Evolutionary conservation across 2,329 filamentous ascomycete species (phyloP).

Genomic region (Fusarium avenaceum): DNA sequence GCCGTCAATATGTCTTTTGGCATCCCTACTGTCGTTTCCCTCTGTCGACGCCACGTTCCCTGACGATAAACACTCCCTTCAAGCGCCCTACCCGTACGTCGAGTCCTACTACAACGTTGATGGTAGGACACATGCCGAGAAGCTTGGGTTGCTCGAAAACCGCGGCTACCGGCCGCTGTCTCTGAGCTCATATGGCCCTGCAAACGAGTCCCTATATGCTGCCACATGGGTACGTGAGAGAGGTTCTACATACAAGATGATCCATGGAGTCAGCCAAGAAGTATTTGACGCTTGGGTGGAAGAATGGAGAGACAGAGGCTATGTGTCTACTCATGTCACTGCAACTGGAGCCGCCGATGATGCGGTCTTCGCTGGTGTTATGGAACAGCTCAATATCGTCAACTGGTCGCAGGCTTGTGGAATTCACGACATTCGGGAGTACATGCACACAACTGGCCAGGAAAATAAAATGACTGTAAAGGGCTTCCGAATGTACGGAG

Average conservation of each 20-base stretch:
- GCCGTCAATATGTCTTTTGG: slow-evolving; percentile 12
- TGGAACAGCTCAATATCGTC: slow-evolving; percentile 12
- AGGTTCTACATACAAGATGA: slow-evolving; percentile 7
- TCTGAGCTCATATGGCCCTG: slow-evolving; percentile 30
- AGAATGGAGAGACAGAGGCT: slow-evolving; percentile 8
- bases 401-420: slow-evolving; percentile 33
- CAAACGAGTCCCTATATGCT: slow-evolving; percentile 27
- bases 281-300: slow-evolving; percentile 30
- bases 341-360: slow-evolving; percentile 24
- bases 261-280: slow-evolving; percentile 1
- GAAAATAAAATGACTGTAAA: slow-evolving; percentile 14
- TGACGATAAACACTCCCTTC: not conserved
- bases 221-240: slow-evolving; percentile 22
- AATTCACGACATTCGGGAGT: not conserved
- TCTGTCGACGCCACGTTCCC: too few relatives aligned
- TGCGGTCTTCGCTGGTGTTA: slow-evolving; percentile 29
- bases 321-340: slow-evolving; percentile 18
- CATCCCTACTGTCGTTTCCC: slow-evolving; percentile 1
- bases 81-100: not conserved
- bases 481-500: slow-evolving; percentile 36
- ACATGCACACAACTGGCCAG: not conserved
- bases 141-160: not conserved
- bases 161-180: slow-evolving; percentile 28
- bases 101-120: slow-evolving; percentile 25
- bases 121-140: slow-evolving; percentile 2